A percentile compares a stretch with the other conserved stretches of the same genome.
Evolutionary conservation across 163 green algal species (phyloP).

Genomic region (Scenedesmus sp.): DNA sequence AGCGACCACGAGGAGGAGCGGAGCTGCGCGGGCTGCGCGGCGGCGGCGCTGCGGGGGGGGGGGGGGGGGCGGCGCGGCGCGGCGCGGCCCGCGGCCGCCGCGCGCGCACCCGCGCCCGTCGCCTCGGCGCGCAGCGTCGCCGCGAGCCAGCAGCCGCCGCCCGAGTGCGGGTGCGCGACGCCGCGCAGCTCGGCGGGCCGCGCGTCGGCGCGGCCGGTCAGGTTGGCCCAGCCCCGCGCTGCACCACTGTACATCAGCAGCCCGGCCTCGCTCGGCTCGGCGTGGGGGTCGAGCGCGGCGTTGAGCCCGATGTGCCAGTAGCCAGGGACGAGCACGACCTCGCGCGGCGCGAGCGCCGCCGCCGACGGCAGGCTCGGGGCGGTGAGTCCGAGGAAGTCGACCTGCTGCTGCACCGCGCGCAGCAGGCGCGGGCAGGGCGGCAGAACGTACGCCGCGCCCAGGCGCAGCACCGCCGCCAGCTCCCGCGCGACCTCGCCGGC

Average conservation of each 20-base stretch:
- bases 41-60: too few relatives aligned
- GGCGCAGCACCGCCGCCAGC: slow-evolving; percentile 17
- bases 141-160: slow-evolving; percentile 24
- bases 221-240: slow-evolving; percentile 22
- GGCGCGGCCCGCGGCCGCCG: background rate
- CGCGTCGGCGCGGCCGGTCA: background rate
- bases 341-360: background rate
- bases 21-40: too few relatives aligned
- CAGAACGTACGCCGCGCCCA: background rate
- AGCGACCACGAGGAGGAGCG: too few relatives aligned
- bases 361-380: slow-evolving; percentile 2
- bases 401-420: slow-evolving; percentile 10
- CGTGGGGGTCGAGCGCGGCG: background rate
- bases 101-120: slow-evolving; percentile 9
- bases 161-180: background rate
- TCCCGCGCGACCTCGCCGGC: slow-evolving; percentile 11
- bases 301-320: slow-evolving; percentile 30
- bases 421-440: background rate
- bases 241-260: slow-evolving; percentile 25
- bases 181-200: slow-evolving; percentile 10
- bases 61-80: too few relatives aligned
- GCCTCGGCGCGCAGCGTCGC: slow-evolving; percentile 7
- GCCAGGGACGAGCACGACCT: slow-evolving; percentile 1
- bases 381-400: slow-evolving; percentile 10
- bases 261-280: background rate